Base-by-base conservation (phyloP, 441 rosid genomes). In the Croton laevigatus region DNA sequence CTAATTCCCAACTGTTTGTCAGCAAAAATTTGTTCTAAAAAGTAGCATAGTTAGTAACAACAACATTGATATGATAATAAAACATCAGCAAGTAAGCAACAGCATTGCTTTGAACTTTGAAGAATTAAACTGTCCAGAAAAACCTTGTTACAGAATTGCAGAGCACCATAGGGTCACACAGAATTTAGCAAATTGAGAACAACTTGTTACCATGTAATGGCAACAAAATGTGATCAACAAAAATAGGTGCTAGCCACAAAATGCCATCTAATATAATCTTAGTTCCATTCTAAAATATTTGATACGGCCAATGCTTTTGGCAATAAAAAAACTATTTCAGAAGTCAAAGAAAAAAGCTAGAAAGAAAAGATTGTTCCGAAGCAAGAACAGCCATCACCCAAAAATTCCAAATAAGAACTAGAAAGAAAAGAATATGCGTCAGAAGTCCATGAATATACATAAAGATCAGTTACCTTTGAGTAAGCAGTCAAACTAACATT, bases 401-500 rank as follows among this genome's bases (percentile, higher is more conserved):
- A 27, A 27, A 27, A 27, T 27, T 27, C 32, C 32, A 27, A 27
- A 27, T 2, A 27, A 27, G 32, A 27, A 27, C 32, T 27, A 27
- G 32, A 27, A 27, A 27, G 32, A 27, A 27, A 48, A 59, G n/a
- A n/a, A n/a, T n/a, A n/a, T n/a, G n/a, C n/a, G n/a, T n/a, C n/a
- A n/a, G n/a, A n/a, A n/a, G n/a, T n/a, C n/a, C n/a, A n/a, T n/a
- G n/a, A n/a, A 40, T 16, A 34, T 53, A 32, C 9, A 71, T 42
- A 36, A 71, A 54, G 23, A 10, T 7, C 42, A 69, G 34, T 76
- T 76, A 92, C 98, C 98, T 89, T 86, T 36, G 76, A 62, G 72
- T 87, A 90, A 27, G 75, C 62, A 42, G 91, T 91, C 78, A 94
- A 69, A 84, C 84, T 85, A 65, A 88, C 84, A 66, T 73, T 75